Conservation (phyloP, 371 early-diverging fungal genomes). For the Mucor saturninus region DNA sequence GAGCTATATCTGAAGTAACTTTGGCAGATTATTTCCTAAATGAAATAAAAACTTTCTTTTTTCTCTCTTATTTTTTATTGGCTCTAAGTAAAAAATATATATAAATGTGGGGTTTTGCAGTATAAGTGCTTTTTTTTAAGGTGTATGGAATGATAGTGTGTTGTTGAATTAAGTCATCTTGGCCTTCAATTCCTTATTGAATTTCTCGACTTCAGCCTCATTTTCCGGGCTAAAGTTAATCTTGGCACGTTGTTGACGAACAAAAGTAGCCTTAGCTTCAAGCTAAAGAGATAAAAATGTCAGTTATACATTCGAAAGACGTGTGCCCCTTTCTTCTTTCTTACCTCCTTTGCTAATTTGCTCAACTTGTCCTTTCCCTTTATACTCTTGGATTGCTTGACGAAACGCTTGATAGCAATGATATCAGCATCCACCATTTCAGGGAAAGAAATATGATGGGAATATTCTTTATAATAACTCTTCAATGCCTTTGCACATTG, state of each 20-base stretch:
- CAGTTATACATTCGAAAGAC: not conserved
- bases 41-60: too few relatives aligned
- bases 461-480: slow-evolving; percentile 72
- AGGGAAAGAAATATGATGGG: slow-evolving; percentile 85
- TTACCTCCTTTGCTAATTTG: slow-evolving; percentile 77
- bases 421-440: slow-evolving; percentile 83
- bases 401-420: slow-evolving; percentile 65
- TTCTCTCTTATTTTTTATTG: too few relatives aligned
- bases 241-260: slow-evolving; percentile 62
- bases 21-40: too few relatives aligned
- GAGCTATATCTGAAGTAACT: too few relatives aligned
- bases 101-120: too few relatives aligned
- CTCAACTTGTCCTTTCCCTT: slow-evolving; percentile 78
- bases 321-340: not conserved
- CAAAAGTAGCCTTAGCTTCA: slow-evolving; percentile 70
- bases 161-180: slow-evolving; percentile 22
- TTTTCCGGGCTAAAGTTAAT: slow-evolving; percentile 75
- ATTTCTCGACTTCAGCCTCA: slow-evolving; percentile 51
- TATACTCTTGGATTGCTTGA: slow-evolving; percentile 64
- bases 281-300: slow-evolving; percentile 34
- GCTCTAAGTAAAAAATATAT: too few relatives aligned
- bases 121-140: too few relatives aligned
- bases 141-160: too few relatives aligned
- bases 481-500: slow-evolving; percentile 72
- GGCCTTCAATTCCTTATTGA: slow-evolving; percentile 41